Evolutionary conservation across 1,284 basidiomycete species (phyloP), one percentile per base, ranked within the genome.

Genomic region (Omphalotus olearius): DNA sequence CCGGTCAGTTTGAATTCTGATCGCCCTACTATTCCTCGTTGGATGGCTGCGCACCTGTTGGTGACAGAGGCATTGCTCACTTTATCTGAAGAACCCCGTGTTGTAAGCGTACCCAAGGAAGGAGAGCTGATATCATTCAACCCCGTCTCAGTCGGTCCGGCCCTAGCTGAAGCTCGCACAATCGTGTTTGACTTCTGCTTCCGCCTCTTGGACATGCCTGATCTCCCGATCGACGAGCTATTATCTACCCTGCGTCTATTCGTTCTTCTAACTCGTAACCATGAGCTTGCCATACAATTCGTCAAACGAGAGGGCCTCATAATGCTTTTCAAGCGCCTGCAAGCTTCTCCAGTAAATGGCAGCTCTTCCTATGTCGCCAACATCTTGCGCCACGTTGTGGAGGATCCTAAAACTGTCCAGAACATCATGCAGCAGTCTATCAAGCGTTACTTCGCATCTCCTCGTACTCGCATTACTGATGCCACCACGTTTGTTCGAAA

Each of bases 361-460:
- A 89, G 87, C 57, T 91, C 93, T 52, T 83, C 90, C 0, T 91
- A 94, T 65, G 81, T 93, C 44, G 83, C 88, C 17, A 90, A 91
- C 62, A 88, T 98, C 52, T 73, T 98, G 16, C 88, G 97, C 2
- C 96, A 99, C 65, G 72, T 93, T 49, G 82, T 96, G 48, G 97
- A 99, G 68, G 89, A 94, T 58, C 63, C 75, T 4, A 64, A 70
- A 5, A 80, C 80, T 1, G 66, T 98, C 28, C 78, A 82, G 50
- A 72, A 75, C 5, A 78, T 91, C 55, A 95, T 99, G 83, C 78
- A 80, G 20, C 84, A 89, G 55, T 90, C 94, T 59, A 78, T 98
- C 60, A 85, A 81, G 61, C 80, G 84, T 4, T 90, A 85, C 69
- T 83, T 93, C 59, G 71, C 79, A 6, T 82, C 85, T 52, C 77